Conservation (phyloP, 140 eudicot genomes). For the Anethum foeniculum region DNA sequence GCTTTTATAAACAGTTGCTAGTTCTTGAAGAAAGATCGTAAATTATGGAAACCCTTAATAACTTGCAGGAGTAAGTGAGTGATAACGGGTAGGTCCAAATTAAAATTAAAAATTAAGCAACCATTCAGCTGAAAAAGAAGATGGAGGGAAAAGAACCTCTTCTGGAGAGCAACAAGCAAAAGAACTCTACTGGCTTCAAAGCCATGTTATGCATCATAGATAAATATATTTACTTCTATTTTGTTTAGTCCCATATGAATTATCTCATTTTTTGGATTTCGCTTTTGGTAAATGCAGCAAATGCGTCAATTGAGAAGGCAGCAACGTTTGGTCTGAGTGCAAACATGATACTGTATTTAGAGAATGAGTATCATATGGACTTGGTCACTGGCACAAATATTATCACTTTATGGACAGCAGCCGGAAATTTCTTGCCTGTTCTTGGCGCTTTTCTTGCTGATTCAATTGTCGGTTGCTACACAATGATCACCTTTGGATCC, state of each 20-base stretch:
- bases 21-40: too few species aligned
- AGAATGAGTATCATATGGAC: slow-evolving; percentile 20
- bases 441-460: slow-evolving; percentile 37
- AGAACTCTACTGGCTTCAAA: neutral
- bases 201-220: neutral
- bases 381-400: slow-evolving; percentile 24
- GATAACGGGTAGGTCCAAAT: too few species aligned
- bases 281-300: neutral
- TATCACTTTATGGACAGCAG: slow-evolving; percentile 17
- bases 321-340: slow-evolving; percentile 26
- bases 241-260: neutral
- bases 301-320: slow-evolving; percentile 20
- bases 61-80: neutral
- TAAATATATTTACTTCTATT: too few species aligned
- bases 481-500: neutral
- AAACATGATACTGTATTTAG: slow-evolving; percentile 35
- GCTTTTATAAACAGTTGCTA: too few species aligned
- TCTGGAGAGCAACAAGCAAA: neutral
- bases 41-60: too few species aligned
- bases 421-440: slow-evolving; percentile 26
- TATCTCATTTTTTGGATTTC: neutral
- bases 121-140: too few species aligned
- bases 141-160: neutral
- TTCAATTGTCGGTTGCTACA: slow-evolving; percentile 15
- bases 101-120: too few species aligned